Base-by-base conservation (phyloP, 1,284 basidiomycete species). In the Heimioporus retisporus region DNA sequence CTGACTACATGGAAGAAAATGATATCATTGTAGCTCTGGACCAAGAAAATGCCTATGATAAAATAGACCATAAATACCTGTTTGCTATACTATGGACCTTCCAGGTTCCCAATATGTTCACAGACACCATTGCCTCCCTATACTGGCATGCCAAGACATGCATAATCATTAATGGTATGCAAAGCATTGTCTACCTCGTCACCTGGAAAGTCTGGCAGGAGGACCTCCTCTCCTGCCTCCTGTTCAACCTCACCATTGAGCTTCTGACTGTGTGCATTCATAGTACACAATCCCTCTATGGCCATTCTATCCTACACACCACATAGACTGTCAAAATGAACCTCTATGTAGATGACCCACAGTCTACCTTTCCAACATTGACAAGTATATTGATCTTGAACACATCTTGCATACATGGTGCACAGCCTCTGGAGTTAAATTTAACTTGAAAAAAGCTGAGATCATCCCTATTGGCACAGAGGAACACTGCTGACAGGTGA, bases 171-270 rank as follows among this genome's bases (percentile, higher is more conserved):
- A 85, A 85, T 60, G 77, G 80, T 0, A 54, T 65, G 2, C n/a
- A 69, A 1, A 79, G 79, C 61, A 19, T 19, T 18, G 25, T 61
- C 3, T 84, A 77, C 69, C 61, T 61, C 23, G 67, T 84, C 5
- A 73, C 57, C 0, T 58, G 81, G 60, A 83, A 82, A 0, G 82
- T 84, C 4, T 2, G 79, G 43, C 81, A 84, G 66, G 80, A 80
- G 0, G 78, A 82, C 69, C 81, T 79, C 1, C 65, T 82, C 0
- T 84, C 81, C 0, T 84, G 82, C 69, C 72, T 84, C 0, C 73
- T 85, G 0, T 84, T 82, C 25, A 65, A 83, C 57, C 53, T 72
- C 0, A 65, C 63, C 0, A 72, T 72, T 0, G 64, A 72, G 31
- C 71, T 63, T 1, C 63, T 72, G 0, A 65, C 65, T 68, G 79